Percentiles rank a stretch among this genome's conserved stretches.
phyloP scores from a whole-genome alignment of 257 asterid genomes.

The Linderniella brevidens region DNA sequence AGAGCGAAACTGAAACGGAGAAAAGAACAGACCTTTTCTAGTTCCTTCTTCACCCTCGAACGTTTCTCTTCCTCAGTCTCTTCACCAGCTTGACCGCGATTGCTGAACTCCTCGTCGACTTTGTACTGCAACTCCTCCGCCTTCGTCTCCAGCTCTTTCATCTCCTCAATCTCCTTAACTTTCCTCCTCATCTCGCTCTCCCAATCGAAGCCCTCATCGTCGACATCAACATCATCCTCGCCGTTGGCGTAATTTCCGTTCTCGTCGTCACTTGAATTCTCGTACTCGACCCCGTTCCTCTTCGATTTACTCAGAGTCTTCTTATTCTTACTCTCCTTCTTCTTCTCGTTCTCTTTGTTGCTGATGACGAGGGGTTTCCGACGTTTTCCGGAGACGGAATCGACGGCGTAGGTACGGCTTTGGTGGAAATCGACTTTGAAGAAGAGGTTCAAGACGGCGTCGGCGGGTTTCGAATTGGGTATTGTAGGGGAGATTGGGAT shows the following conservation, averaged over 20 bases:
- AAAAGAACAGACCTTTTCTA: slow-evolving; percentile 41
- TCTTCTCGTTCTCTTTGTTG: too few relatives aligned
- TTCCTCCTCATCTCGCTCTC: slow-evolving; percentile 78
- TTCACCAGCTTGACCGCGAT: slow-evolving; percentile 20
- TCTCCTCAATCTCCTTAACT: slow-evolving; percentile 72
- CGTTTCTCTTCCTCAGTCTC: slow-evolving; percentile 76
- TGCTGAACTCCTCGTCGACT: slow-evolving; percentile 40
- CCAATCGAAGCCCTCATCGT: slow-evolving; percentile 46
- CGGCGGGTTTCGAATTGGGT: too few relatives aligned
- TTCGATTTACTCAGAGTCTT: slow-evolving; percentile 38
- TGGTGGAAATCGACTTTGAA: too few relatives aligned
- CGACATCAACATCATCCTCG: slow-evolving; percentile 34
- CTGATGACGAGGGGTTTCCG: too few relatives aligned
- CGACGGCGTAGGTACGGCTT: too few relatives aligned
- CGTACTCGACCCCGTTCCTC: slow-evolving; percentile 53
- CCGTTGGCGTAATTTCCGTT: slow-evolving; percentile 57
- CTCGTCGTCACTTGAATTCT: slow-evolving; percentile 75
- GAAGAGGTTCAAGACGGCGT: too few relatives aligned
- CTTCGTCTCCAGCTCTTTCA: slow-evolving; percentile 71
- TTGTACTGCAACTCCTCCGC: slow-evolving; percentile 74
- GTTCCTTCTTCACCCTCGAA: slow-evolving; percentile 65
- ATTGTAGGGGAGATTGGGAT: too few relatives aligned
- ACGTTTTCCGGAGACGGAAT: too few relatives aligned
- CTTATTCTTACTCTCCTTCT: slow-evolving; percentile 6
- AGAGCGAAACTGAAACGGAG: not conserved